These are phyloP conservation scores for Endocladia muricata DNA, from an alignment of 31 red algal genomes.

Conservation along the genomic window DNA sequence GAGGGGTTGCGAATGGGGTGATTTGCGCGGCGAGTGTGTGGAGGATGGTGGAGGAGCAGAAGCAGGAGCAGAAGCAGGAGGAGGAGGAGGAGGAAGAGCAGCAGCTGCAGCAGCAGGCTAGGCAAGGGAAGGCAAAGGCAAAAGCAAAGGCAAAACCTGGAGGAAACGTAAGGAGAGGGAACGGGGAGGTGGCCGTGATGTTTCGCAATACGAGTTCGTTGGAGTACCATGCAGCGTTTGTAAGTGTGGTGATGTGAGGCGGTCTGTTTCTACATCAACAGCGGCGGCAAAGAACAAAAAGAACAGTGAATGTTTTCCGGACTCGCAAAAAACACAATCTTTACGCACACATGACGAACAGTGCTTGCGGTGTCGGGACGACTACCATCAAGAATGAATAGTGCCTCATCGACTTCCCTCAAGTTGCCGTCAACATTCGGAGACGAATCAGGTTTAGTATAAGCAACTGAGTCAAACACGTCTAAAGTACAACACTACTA, in stretches of 20 bases:
- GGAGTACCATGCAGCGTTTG: constrained; percentile 14
- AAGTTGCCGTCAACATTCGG: no score
- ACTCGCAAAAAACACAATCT: no score
- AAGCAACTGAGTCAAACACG: no score
- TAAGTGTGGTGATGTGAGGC: not conserved
- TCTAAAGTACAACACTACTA: no score
- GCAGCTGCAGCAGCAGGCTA: not conserved
- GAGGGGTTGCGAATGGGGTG: not conserved
- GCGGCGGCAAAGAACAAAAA: no score
- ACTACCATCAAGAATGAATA: no score
- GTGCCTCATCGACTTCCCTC: no score
- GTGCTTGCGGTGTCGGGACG: no score
- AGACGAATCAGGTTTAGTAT: no score
- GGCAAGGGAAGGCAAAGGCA: not conserved
- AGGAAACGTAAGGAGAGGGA: not conserved
- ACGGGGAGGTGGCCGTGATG: constrained; percentile 2
- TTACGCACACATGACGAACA: no score
- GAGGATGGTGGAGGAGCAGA: not conserved
- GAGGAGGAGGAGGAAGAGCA: not conserved
- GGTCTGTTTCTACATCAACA: no score
- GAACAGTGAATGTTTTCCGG: no score
- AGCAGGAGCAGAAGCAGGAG: not conserved
- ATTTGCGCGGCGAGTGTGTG: not conserved
- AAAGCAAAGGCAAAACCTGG: not conserved
- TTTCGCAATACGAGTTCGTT: constrained; percentile 37